phyloP scores from a whole-genome alignment of 1,284 basidiomycete species.

The Boletus albobrunnescens region DNA sequence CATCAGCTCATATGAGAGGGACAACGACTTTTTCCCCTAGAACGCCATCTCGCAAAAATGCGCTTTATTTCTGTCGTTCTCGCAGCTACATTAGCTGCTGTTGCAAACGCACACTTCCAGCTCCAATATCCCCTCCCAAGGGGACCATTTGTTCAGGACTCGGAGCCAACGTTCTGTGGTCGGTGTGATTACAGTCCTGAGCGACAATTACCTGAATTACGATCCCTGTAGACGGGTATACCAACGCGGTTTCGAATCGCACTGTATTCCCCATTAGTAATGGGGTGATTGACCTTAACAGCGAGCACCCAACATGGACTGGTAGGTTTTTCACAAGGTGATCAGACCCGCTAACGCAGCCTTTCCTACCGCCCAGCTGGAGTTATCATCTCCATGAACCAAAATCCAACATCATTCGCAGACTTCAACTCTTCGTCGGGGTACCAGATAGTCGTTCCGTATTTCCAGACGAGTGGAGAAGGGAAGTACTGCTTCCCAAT shows the following conservation, averaged over 20 bases:
- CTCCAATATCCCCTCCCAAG: slow-evolving; percentile 56
- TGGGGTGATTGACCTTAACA: slow-evolving; percentile 41
- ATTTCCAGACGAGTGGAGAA: slow-evolving; percentile 42
- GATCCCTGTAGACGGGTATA: slow-evolving; percentile 43
- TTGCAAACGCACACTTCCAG: slow-evolving; percentile 56
- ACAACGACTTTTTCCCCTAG: neutral
- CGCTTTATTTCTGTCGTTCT: slow-evolving; percentile 34
- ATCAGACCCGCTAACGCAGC: slow-evolving; percentile 2
- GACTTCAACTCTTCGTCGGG: slow-evolving; percentile 47
- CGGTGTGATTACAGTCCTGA: slow-evolving; percentile 14
- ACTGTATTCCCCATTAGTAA: slow-evolving; percentile 53
- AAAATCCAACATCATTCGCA: slow-evolving; percentile 50
- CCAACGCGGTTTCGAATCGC: slow-evolving; percentile 40
- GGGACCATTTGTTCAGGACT: slow-evolving; percentile 49
- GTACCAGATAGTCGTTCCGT: slow-evolving; percentile 37
- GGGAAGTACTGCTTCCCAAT: slow-evolving; percentile 55
- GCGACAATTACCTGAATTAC: neutral
- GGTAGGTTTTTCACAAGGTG: slow-evolving; percentile 24
- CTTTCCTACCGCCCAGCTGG: slow-evolving; percentile 30
- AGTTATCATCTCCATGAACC: slow-evolving; percentile 40
- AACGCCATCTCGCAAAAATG: slow-evolving; percentile 23
- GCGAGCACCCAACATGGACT: slow-evolving; percentile 40
- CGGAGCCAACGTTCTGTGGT: slow-evolving; percentile 51
- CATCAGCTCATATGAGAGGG: neutral
- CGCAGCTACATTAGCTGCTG: slow-evolving; percentile 32